phyloP scores from a whole-genome alignment of 2,329 filamentous ascomycete species.

The Dendryphion nanum region DNA sequence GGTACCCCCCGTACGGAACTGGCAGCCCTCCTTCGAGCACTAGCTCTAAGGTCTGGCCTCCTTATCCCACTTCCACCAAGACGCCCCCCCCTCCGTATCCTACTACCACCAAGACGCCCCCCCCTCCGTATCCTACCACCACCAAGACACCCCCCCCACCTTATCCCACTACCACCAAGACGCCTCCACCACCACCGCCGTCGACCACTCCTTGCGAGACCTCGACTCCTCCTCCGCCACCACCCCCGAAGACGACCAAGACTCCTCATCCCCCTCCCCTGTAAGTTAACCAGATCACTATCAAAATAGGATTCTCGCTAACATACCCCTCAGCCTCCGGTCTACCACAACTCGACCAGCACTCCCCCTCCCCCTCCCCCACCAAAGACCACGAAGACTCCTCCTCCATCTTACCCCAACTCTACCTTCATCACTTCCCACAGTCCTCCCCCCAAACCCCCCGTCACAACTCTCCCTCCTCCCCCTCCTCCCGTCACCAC shows the following conservation, averaged over 20 bases:
- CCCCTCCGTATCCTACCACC: conserved; percentile 1
- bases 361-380: conserved; percentile 1
- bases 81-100: neutral
- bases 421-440: too few relatives aligned
- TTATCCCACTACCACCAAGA: neutral
- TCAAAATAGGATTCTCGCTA: neutral
- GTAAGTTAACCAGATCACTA: too few relatives aligned
- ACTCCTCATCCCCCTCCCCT: neutral
- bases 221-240: neutral
- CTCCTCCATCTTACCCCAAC: neutral
- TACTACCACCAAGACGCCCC: neutral
- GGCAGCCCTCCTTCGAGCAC: neutral
- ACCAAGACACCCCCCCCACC: conserved; percentile 2
- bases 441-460: neutral
- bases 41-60: neutral
- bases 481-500: conserved; percentile 1
- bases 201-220: neutral
- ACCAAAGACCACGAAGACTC: neutral
- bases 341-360: neutral
- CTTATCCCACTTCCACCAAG: neutral
- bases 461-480: neutral
- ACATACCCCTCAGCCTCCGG: neutral
- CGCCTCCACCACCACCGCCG: neutral
- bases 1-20: conserved; percentile 4
- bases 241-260: neutral